phyloP scores from a whole-genome alignment of 345 rosid species.

The Capsella bursapastoris region DNA sequence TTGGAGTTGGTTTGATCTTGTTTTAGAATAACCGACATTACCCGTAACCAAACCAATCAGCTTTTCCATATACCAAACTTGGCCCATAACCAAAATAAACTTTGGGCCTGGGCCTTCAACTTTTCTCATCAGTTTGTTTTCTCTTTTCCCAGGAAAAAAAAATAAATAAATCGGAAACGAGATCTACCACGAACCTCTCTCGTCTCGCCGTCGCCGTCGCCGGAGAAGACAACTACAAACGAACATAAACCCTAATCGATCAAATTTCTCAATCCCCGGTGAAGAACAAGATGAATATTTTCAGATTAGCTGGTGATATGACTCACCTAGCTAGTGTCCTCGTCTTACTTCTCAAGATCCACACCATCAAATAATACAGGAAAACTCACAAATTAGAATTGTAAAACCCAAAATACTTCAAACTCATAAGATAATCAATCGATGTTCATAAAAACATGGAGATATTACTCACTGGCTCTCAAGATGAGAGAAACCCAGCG shows the following conservation, averaged over 20 bases:
- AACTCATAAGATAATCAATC: too few species aligned
- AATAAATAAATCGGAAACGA: not conserved
- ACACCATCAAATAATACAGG: too few species aligned
- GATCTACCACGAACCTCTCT: conserved; percentile 17
- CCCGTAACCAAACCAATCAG: not conserved
- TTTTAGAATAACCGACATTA: not conserved
- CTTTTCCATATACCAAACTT: not conserved
- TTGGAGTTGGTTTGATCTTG: not conserved
- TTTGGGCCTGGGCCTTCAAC: not conserved
- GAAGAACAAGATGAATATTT: conserved; percentile 55
- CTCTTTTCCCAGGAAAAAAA: not conserved
- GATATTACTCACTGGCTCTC: too few species aligned
- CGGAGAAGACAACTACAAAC: conserved; percentile 7
- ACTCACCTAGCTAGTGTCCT: conserved; percentile 75
- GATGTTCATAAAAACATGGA: too few species aligned
- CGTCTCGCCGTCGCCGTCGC: not conserved
- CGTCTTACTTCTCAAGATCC: conserved; percentile 78
- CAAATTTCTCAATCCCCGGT: not conserved
- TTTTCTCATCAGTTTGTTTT: not conserved
- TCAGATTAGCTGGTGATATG: conserved; percentile 78
- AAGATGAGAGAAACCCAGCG: too few species aligned
- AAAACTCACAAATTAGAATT: too few species aligned
- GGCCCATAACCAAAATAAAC: not conserved
- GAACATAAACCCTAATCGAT: conserved; percentile 2
- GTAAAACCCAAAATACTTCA: too few species aligned